Conservation (phyloP, 1,284 basidiomycete species). For the Ustilago lituana region DNA sequence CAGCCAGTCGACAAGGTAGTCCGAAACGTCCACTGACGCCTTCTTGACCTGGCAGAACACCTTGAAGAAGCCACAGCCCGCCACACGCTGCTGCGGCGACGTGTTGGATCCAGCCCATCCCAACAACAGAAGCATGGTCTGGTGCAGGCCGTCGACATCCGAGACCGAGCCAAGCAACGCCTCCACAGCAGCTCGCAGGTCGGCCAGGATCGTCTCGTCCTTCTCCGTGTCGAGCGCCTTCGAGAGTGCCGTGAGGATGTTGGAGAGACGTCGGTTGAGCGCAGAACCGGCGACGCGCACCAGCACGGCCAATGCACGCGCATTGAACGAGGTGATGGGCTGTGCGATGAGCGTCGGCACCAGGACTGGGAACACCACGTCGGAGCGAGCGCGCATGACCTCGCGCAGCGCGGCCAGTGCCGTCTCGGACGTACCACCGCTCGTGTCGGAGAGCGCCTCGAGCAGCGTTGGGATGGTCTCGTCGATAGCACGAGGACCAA, state of each 20-base stretch:
- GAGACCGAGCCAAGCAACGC: slow-evolving; percentile 55
- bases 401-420: slow-evolving; percentile 88
- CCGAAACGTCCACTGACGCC: slow-evolving; percentile 48
- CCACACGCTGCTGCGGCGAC: slow-evolving; percentile 46
- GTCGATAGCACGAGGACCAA: slow-evolving; percentile 91
- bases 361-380: slow-evolving; percentile 95
- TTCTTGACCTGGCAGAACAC: slow-evolving; percentile 60
- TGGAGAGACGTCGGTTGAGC: slow-evolving; percentile 72
- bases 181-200: slow-evolving; percentile 47
- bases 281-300: slow-evolving; percentile 92
- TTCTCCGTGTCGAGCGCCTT: slow-evolving; percentile 55
- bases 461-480: slow-evolving; percentile 94
- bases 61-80: slow-evolving; percentile 57
- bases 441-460: slow-evolving; percentile 76
- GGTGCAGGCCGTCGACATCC: slow-evolving; percentile 62
- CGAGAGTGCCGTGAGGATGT: slow-evolving; percentile 62
- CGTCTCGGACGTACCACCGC: slow-evolving; percentile 84
- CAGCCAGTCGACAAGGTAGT: slow-evolving; percentile 91
- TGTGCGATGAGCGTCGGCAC: slow-evolving; percentile 89
- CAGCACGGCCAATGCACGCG: slow-evolving; percentile 86
- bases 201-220: slow-evolving; percentile 45
- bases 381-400: slow-evolving; percentile 71
- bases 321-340: slow-evolving; percentile 95
- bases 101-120: slow-evolving; percentile 59
- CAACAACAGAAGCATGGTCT: slow-evolving; percentile 64